Conservation (phyloP, 78 protist genomes). For the Dictyostelium purpureum region DNA sequence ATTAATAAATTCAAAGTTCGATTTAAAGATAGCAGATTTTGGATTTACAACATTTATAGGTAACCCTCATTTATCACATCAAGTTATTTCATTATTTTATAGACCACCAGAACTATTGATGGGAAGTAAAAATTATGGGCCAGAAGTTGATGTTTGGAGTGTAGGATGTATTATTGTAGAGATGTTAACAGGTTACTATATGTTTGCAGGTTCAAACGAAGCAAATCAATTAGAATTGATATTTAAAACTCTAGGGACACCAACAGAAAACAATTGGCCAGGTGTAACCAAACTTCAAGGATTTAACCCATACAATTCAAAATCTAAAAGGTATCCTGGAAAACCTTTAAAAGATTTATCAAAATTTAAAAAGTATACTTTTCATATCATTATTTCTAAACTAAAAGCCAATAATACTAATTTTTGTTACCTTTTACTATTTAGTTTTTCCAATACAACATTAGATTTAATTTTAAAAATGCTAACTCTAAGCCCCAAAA, state of each 20-base stretch:
- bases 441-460: background rate
- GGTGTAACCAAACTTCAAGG: conserved; percentile 30
- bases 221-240: conserved; percentile 48
- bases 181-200: conserved; percentile 75
- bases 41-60: conserved; percentile 86
- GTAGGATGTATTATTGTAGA: conserved; percentile 89
- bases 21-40: conserved; percentile 86
- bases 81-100: conserved; percentile 79
- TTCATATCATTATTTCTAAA: background rate
- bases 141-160: conserved; percentile 88
- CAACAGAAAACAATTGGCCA: conserved; percentile 67
- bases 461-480: conserved; percentile 39
- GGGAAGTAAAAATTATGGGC: conserved; percentile 84
- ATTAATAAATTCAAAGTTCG: conserved; percentile 69
- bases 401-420: background rate
- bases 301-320: background rate
- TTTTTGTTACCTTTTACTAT: background rate
- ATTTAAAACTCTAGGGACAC: conserved; percentile 74
- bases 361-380: conserved; percentile 1
- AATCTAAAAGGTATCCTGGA: conserved; percentile 5
- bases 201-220: conserved; percentile 80
- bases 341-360: conserved; percentile 10
- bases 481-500: conserved; percentile 29
- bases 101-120: conserved; percentile 92
- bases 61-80: conserved; percentile 31